Evolutionary conservation across 2,329 filamentous ascomycete species (phyloP), one percentile per base, ranked within the genome.

Genomic region (Monilinia polystroma): DNA sequence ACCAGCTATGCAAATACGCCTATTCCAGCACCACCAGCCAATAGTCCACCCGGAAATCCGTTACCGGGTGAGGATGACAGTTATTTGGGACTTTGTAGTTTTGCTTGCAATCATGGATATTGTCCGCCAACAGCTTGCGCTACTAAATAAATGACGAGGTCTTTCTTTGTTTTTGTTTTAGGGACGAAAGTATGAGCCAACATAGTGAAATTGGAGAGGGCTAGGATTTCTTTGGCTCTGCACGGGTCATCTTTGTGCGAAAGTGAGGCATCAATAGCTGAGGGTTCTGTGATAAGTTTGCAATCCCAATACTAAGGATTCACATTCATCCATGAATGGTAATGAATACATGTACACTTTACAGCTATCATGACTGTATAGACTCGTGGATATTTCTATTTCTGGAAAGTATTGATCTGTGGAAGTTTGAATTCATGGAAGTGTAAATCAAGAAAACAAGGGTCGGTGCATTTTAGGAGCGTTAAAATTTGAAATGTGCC

Each of bases 11-110:
- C 29, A 2, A 20, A 68, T 20, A 45, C 63, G 12, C 68, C 64
- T 7, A 67, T 71, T 4, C 62, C 70, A 4, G 67, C 68, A n/a
- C 70, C 70, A 6, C 70, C 74, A 12, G 64, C 62, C 14, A 77
- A 71, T 20, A 75, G 75, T 0, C 69, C 71, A 0, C 51, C 74
- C 2, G 78, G 79, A 0, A 77, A 76, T 47, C 79, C 79, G 4
- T 59, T 76, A 2, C 63, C 72, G 0, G 77, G 77, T 1, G 70
- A 76, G 35, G 72, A 74, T 49, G 75, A 77, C 4, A 73, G 75
- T 1, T 83, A 82, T 68, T 68, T 77, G 51, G 81, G 80, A 0
- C 76, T 83, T 20, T 83, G 81, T 69, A 81, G 77, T 66, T 83
- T 77, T 68, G 75, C 79, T 16, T 83, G 81, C 56, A 79, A 77